Evolutionary conservation across 2,329 filamentous ascomycete species (phyloP).

Genomic region (Fusarium caatingaense): DNA sequence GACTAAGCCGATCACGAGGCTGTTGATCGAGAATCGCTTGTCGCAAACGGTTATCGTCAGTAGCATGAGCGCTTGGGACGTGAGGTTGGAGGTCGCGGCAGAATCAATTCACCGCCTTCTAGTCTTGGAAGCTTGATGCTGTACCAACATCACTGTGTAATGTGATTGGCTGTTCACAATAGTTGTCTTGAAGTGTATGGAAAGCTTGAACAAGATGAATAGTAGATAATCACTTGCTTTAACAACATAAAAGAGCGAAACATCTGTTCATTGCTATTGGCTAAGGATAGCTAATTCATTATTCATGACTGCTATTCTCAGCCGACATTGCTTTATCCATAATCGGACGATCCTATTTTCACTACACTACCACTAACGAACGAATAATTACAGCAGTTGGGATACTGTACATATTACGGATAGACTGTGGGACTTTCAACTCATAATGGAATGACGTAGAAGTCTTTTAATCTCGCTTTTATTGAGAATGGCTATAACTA

Average conservation of each 20-base stretch:
- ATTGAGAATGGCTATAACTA: not conserved
- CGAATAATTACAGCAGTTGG: not conserved
- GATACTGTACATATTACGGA: no score
- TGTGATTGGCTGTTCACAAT: slow-evolving; percentile 27
- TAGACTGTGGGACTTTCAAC: not conserved
- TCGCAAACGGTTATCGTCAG: slow-evolving; percentile 21
- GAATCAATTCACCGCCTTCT: slow-evolving; percentile 48
- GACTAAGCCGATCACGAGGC: slow-evolving; percentile 19
- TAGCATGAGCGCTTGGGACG: slow-evolving; percentile 26
- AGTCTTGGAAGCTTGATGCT: slow-evolving; percentile 11
- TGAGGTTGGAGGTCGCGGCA: slow-evolving; percentile 43
- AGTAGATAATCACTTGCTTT: not conserved
- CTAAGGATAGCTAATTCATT: not conserved
- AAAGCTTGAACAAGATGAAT: not conserved
- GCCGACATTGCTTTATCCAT: not conserved
- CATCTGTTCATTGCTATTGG: not conserved
- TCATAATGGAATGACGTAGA: not conserved
- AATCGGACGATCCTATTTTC: not conserved
- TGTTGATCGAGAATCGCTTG: slow-evolving; percentile 10
- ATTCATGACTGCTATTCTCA: not conserved
- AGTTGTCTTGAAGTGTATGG: not conserved
- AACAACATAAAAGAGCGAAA: not conserved
- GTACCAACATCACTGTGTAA: slow-evolving; percentile 13
- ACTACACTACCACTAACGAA: not conserved
- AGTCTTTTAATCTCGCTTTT: not conserved